These are phyloP conservation scores for Gentiana dahurica DNA, from an alignment of 257 asterid genomes.

Conservation along the genomic window DNA sequence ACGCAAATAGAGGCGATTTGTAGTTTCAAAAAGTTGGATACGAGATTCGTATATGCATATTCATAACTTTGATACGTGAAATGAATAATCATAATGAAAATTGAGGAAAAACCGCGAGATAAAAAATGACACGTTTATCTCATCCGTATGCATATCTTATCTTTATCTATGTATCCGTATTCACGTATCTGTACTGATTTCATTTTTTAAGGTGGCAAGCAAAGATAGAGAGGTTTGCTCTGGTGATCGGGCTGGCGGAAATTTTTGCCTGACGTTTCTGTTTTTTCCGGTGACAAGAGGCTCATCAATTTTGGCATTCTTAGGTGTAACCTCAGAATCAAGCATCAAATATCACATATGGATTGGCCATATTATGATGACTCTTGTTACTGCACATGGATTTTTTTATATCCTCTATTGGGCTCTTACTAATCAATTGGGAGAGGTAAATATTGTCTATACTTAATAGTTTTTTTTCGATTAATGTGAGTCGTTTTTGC, in stretches of 20 bases:
- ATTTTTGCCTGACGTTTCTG: constrained; percentile 64
- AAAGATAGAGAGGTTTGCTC: constrained; percentile 67
- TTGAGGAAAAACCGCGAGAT: too few species aligned
- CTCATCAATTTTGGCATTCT: constrained; percentile 68
- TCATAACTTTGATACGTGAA: too few species aligned
- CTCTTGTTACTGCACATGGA: constrained; percentile 69
- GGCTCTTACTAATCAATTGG: constrained; percentile 58
- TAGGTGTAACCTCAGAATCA: constrained; percentile 76
- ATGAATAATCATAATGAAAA: too few species aligned
- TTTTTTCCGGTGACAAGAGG: constrained; percentile 84
- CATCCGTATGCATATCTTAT: background rate
- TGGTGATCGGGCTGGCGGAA: constrained; percentile 82
- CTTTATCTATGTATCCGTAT: background rate
- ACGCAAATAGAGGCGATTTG: too few species aligned
- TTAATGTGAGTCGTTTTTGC: too few species aligned
- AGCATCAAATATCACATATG: constrained; percentile 80
- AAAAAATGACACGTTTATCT: too few species aligned
- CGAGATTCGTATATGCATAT: too few species aligned
- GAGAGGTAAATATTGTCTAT: constrained; percentile 42
- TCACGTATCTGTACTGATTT: background rate
- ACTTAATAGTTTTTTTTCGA: too few species aligned
- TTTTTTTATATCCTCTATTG: constrained; percentile 52
- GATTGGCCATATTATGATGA: constrained; percentile 75
- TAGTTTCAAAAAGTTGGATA: too few species aligned
- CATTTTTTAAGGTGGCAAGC: constrained; percentile 67